Evolutionary conservation across 2,329 filamentous ascomycete genomes (phyloP), one percentile per base, ranked within the genome.

Genomic region (Thielaviopsis populi): DNA sequence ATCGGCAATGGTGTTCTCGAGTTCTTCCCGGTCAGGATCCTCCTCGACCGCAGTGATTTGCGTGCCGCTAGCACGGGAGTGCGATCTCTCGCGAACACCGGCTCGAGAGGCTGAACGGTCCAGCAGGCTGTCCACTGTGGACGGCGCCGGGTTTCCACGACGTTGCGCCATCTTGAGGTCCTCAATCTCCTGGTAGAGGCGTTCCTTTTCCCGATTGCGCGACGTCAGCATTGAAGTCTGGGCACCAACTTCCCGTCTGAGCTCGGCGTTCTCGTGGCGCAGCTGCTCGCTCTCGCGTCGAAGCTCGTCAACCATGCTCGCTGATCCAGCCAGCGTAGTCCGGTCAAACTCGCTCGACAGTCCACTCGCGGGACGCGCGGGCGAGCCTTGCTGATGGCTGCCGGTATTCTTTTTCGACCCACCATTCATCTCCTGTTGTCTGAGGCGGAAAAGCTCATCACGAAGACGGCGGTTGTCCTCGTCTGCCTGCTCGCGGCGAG

Each of bases 211-310:
- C 30, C 91, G 87, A 71, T 96, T 96, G 27, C 94, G 83, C 42
- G 94, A 97, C 0, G 92, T 96, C 41, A 99, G 81, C 90, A 99
- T 97, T 0, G 91, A 96, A 0, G 91, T 95, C 73, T 99, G 94
- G 2, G 94, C 94, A 67, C 91, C 90, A 37, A 97, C 88, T 73
- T 97, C 91, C 63, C 91, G 87, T 62, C 92, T 84, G 40, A 99
- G 75, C 72, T 96, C 92, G 2, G 90, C 89, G 70, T 96, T 97
- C 71, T 97, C 92, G 71, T 92, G 90, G 61, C 89, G 86, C 33
- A 97, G 77, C 69, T 95, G 87, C 67, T 90, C 87, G 64, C 80
- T 81, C 69, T 86, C 83, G 3, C 79, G 77, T 10, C 82, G 80
- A 7, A 90, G 75, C 66, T 96, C 90, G n/a, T 94, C 88, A 11